These are phyloP conservation scores for Magnolia changhungtana DNA, from an alignment of 164 flowering plant genomes.

Conservation along the genomic window DNA sequence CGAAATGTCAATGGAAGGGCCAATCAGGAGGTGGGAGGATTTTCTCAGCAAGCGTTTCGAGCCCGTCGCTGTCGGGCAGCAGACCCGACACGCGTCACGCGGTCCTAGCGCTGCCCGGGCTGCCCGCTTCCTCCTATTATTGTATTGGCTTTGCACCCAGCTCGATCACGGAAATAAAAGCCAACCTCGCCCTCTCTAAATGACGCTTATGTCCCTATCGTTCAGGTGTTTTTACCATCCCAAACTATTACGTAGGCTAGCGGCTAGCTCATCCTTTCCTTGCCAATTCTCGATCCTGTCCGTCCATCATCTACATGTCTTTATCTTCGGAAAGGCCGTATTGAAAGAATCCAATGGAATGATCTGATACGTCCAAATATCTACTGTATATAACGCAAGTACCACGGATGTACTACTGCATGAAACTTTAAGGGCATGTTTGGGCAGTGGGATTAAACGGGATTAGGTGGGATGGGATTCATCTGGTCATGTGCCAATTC, in stretches of 20 bases:
- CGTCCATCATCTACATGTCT: background rate
- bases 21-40: constrained; percentile 11
- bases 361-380: no score
- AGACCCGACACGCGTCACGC: constrained; percentile 15
- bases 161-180: background rate
- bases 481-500: no score
- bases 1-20: constrained; percentile 16
- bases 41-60: constrained; percentile 2
- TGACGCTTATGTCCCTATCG: no score
- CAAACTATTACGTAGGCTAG: no score
- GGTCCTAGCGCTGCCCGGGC: constrained; percentile 1
- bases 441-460: no score
- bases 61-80: constrained; percentile 19
- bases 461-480: no score
- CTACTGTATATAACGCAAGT: no score
- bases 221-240: no score
- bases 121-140: constrained; percentile 17
- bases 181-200: no score
- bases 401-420: no score
- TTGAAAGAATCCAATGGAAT: background rate
- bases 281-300: background rate
- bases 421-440: no score
- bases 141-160: background rate
- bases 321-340: background rate
- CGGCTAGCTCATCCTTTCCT: background rate